Conservation (phyloP, 768 basidiomycete species). For the Nidula microcarpa region DNA sequence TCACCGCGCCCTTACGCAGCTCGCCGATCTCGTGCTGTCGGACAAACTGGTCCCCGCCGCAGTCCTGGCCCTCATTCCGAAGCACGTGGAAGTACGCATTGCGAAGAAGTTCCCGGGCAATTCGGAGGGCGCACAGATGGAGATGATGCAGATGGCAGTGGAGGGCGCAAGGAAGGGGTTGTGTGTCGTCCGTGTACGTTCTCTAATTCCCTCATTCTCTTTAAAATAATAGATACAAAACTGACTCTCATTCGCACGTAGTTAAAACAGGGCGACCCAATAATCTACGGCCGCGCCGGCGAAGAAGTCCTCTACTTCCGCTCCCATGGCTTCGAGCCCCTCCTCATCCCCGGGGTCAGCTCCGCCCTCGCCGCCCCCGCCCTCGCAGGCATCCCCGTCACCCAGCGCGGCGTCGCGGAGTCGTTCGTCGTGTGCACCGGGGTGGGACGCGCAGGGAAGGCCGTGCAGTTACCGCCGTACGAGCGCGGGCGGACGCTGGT, state of each 20-base stretch:
- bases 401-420: constrained; percentile 93
- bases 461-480: constrained; percentile 85
- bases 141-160: constrained; percentile 91
- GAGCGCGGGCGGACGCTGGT: constrained; percentile 77
- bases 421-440: constrained; percentile 90
- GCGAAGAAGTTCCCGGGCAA: constrained; percentile 98
- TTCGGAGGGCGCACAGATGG: constrained; percentile 89
- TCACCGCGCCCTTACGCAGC: constrained; percentile 70
- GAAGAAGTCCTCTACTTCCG: constrained; percentile 96
- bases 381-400: constrained; percentile 90
- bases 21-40: constrained; percentile 85
- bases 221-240: neutral
- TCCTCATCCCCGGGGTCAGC: constrained; percentile 86
- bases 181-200: constrained; percentile 78
- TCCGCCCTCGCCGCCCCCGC: constrained; percentile 89
- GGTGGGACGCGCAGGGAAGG: constrained; percentile 82
- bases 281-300: constrained; percentile 90
- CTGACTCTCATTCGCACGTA: constrained; percentile 18
- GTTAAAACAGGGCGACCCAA: constrained; percentile 98
- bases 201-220: constrained; percentile 3
- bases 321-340: constrained; percentile 74
- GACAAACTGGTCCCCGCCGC: constrained; percentile 95
- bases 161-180: constrained; percentile 77
- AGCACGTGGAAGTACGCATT: constrained; percentile 70
- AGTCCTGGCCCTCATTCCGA: constrained; percentile 82